Base-by-base conservation (phyloP, 305 asterid genomes). In the Withania somnifera region DNA sequence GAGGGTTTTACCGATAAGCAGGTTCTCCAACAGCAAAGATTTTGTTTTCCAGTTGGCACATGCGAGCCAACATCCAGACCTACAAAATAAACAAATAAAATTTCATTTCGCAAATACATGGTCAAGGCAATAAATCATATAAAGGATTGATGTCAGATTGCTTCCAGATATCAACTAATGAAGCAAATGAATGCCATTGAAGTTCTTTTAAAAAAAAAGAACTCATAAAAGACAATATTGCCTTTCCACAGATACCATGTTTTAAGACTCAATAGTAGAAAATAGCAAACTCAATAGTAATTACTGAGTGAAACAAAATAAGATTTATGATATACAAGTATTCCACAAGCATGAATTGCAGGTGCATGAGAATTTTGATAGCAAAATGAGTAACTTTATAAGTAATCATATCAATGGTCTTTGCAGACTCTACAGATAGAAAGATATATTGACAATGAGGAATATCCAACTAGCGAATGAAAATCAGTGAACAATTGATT, bases 41-140 rank as follows among this genome's bases (percentile, higher is more conserved):
- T 91, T 94, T 94, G 92, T 95, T 95, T 86, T 95, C 97, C 85
- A 95, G 68, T 80, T 94, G 98, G 89, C 95, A 92, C 99, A 95
- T 93, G 42, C 98, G 98, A 82, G 97, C 98, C 79, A 95, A 87
- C 97, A 95, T 94, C 98, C 98, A 95, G 69, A 95, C 93, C 99
- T 94, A 81, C 26, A 60, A 38, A 84, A 82, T 60, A 14, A 58
- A 32, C 11, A 28, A 9, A 1, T 30, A 47, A 30, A 11, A 50
- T 17, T 75, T 28, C 2, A 0, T 20, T 9, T 50, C n/a, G 2
- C n/a, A 28, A 51, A 5, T n/a, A 28, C 50, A 76, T 17, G 50
- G 28, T 9, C 11, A 76, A 50, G 63, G 45, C 30, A 28, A 75
- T 50, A 51, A 50, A 75, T 75, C 63, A 51, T 50, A 28, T 7